Conservation (phyloP, 2,329 filamentous ascomycete species). For the Colletotrichum tanaceti region DNA sequence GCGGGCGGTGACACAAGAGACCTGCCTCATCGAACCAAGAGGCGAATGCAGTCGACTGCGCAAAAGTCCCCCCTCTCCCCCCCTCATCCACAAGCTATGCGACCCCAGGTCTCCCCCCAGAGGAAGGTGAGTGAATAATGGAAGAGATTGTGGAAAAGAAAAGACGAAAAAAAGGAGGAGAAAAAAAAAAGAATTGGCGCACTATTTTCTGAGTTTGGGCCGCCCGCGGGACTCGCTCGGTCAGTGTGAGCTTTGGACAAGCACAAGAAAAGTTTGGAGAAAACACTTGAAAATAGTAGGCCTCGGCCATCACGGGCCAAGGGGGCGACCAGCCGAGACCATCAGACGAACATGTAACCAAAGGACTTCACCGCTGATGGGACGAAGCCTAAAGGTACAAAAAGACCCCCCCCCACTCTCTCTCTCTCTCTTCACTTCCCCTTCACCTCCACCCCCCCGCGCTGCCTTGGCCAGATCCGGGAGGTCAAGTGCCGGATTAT, state of each 20-base stretch:
- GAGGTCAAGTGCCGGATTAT: conserved; percentile 37
- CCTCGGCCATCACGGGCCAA: no score
- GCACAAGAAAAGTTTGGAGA: conserved; percentile 5
- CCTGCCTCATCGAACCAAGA: conserved; percentile 34
- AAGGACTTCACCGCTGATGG: conserved; percentile 16
- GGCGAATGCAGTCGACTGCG: background rate
- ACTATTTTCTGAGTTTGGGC: background rate
- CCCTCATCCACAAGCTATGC: conserved; percentile 2
- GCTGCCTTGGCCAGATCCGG: conserved; percentile 26
- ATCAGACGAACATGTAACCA: conserved; percentile 31
- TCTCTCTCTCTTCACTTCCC: background rate
- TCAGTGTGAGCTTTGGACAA: background rate
- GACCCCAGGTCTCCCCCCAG: background rate
- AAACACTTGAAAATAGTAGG: no score
- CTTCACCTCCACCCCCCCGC: background rate
- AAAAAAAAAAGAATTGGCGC: conserved; percentile 12
- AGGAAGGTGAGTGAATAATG: conserved; percentile 4
- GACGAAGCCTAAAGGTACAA: conserved; percentile 8
- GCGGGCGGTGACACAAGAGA: no score
- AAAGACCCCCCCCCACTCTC: no score
- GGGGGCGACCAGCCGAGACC: background rate
- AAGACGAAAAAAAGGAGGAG: no score
- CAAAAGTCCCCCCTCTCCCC: conserved; percentile 32
- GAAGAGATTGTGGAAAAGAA: no score
- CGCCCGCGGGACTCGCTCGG: background rate